phyloP scores from a whole-genome alignment of 495 filamentous ascomycete genomes.

The Friedmanniomyces simplex region DNA sequence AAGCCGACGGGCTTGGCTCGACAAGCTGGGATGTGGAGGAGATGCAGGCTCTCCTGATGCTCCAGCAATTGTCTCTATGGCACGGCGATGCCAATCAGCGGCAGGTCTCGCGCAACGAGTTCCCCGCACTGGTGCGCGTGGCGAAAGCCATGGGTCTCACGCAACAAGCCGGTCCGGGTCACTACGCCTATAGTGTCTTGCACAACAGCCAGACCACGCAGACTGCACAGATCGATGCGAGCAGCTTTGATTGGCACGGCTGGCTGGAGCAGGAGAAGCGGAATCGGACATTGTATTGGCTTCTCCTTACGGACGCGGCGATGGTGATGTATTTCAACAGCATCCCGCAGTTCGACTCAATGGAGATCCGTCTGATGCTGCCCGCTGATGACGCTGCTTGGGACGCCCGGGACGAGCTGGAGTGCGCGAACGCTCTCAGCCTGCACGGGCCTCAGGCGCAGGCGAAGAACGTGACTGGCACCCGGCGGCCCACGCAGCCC shows the following conservation, averaged over 20 bases:
- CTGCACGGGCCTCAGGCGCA: constrained; percentile 40
- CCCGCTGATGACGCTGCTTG: constrained; percentile 58
- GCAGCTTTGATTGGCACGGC: constrained; percentile 45
- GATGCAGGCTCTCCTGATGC: constrained; percentile 47
- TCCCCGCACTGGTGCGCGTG: constrained; percentile 41
- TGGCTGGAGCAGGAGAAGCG: constrained; percentile 63
- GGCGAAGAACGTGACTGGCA: constrained; percentile 45
- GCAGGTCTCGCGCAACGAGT: constrained; percentile 42
- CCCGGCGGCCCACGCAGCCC: constrained; percentile 46
- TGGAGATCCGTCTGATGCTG: constrained; percentile 48
- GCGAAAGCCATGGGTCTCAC: constrained; percentile 42
- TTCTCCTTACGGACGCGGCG: constrained; percentile 48
- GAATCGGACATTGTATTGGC: constrained; percentile 48
- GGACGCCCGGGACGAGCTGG: constrained; percentile 44
- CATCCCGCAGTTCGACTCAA: constrained; percentile 43
- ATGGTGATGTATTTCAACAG: constrained; percentile 57
- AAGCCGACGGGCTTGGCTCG: constrained; percentile 22
- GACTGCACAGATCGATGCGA: constrained; percentile 26
- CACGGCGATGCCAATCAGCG: constrained; percentile 51
- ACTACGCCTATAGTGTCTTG: constrained; percentile 30
- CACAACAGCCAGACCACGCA: constrained; percentile 24
- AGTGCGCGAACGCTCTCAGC: constrained; percentile 52
- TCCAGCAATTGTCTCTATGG: constrained; percentile 50
- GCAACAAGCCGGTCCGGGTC: constrained; percentile 29
- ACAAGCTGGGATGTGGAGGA: constrained; percentile 43